These are phyloP conservation scores for Aureobasidium pullulans DNA, from an alignment of 2,329 filamentous ascomycete genomes.

Conservation along the genomic window DNA sequence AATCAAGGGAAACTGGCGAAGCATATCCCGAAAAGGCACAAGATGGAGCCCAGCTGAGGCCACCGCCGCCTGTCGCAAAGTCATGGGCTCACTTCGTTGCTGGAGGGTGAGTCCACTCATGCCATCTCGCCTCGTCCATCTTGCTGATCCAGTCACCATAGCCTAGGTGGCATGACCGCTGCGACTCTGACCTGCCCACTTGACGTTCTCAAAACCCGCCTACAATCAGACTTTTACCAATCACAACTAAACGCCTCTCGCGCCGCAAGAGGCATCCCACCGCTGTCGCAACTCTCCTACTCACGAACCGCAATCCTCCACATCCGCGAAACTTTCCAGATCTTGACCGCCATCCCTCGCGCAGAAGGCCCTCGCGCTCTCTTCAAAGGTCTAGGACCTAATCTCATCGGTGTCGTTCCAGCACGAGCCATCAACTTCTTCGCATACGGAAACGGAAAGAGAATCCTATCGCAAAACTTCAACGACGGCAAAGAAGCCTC, in stretches of 20 bases:
- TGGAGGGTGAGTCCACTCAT: constrained; percentile 58
- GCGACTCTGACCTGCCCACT: constrained; percentile 90
- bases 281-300: constrained; percentile 53
- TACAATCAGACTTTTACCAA: constrained; percentile 94
- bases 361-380: constrained; percentile 78
- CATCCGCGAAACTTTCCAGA: constrained; percentile 77
- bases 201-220: constrained; percentile 84
- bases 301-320: constrained; percentile 63
- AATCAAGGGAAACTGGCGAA: constrained; percentile 57
- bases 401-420: constrained; percentile 81
- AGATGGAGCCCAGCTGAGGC: constrained; percentile 32
- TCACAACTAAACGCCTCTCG: constrained; percentile 65
- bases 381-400: constrained; percentile 89
- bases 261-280: constrained; percentile 48
- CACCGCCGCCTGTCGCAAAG: constrained; percentile 47
- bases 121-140: no score
- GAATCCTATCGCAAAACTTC: constrained; percentile 66
- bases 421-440: constrained; percentile 91
- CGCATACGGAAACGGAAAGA: constrained; percentile 86
- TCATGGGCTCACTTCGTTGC: constrained; percentile 91
- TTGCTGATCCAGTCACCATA: constrained; percentile 31
- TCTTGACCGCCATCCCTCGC: constrained; percentile 71
- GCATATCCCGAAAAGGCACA: constrained; percentile 40
- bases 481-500: constrained; percentile 63
- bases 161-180: constrained; percentile 82